A percentile compares a stretch with the other conserved stretches of the same genome.
Evolutionary conservation across 495 filamentous ascomycete genomes (phyloP).

Genomic region (Hypoxylon trugodes): DNA sequence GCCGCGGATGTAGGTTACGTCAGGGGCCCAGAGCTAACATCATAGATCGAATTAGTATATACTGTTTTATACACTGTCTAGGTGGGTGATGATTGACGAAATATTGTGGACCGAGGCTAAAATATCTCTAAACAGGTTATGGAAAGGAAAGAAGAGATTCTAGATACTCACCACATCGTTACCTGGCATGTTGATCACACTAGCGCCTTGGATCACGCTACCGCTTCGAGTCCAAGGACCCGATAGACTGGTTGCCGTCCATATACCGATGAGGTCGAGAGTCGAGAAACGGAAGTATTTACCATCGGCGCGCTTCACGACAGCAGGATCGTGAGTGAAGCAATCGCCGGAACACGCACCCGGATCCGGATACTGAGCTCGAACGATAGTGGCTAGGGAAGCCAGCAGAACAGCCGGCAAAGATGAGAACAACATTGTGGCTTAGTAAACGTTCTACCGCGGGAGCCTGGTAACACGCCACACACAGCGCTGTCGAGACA

Average conservation of each 20-base stretch:
- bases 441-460: neutral
- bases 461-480: neutral
- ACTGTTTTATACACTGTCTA: neutral
- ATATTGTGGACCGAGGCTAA: neutral
- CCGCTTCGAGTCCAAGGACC: conserved; percentile 69
- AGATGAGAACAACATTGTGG: conserved; percentile 18
- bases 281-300: conserved; percentile 74
- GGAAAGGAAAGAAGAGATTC: neutral
- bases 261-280: conserved; percentile 61
- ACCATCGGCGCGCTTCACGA: conserved; percentile 62
- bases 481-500: conserved; percentile 1
- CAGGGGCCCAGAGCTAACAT: conserved; percentile 63
- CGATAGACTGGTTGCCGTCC: conserved; percentile 57
- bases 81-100: neutral
- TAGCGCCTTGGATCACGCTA: conserved; percentile 58
- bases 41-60: neutral
- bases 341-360: conserved; percentile 61
- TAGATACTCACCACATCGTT: conserved; percentile 61
- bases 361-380: conserved; percentile 51
- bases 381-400: conserved; percentile 12
- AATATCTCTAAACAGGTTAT: neutral
- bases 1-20: conserved; percentile 61
- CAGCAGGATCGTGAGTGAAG: conserved; percentile 61
- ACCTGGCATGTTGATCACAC: conserved; percentile 58
- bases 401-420: conserved; percentile 13